phyloP scores from a whole-genome alignment of 139 green algal genomes.

The Pycnococcus provasolii region DNA sequence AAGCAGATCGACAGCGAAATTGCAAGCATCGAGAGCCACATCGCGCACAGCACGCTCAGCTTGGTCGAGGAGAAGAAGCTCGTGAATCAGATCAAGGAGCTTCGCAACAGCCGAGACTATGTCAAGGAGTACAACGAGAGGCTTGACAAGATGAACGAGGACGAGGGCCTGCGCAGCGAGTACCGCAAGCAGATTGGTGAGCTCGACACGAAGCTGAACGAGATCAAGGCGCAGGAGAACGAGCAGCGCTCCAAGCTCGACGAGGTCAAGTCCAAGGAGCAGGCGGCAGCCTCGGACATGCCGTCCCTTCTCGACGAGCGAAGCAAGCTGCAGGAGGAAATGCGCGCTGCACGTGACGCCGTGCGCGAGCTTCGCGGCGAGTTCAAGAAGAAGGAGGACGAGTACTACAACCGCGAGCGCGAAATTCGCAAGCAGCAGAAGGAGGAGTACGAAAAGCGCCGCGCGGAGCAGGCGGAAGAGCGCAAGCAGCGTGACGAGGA shows the following conservation, averaged over 20 bases:
- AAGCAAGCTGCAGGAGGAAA: conserved; percentile 33
- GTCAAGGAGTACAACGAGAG: conserved; percentile 41
- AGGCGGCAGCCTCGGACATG: conserved; percentile 30
- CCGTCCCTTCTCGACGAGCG: conserved; percentile 37
- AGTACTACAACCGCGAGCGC: conserved; percentile 36
- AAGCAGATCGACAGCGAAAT: conserved; percentile 51
- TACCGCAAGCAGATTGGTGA: conserved; percentile 34
- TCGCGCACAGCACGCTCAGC: conserved; percentile 41
- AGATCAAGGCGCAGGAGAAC: conserved; percentile 39
- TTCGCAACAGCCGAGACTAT: conserved; percentile 37
- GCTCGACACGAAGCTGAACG: conserved; percentile 41
- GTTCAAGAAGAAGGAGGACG: conserved; percentile 37
- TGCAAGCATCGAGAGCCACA: conserved; percentile 34
- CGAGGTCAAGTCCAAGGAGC: conserved; percentile 20
- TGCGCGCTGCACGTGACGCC: conserved; percentile 30
- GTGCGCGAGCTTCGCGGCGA: conserved; percentile 32
- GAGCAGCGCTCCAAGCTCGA: conserved; percentile 27
- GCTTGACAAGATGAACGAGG: conserved; percentile 35
- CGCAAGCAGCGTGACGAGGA: conserved; percentile 17
- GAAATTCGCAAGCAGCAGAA: conserved; percentile 15
- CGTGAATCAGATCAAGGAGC: conserved; percentile 41
- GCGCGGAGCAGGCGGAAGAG: not conserved
- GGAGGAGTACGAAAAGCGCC: conserved; percentile 14
- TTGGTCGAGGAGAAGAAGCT: conserved; percentile 50
- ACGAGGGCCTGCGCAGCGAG: conserved; percentile 26